Conservation (phyloP, 129 eudicot genomes). For the sunflower (Helianthus annuus) region DNA sequence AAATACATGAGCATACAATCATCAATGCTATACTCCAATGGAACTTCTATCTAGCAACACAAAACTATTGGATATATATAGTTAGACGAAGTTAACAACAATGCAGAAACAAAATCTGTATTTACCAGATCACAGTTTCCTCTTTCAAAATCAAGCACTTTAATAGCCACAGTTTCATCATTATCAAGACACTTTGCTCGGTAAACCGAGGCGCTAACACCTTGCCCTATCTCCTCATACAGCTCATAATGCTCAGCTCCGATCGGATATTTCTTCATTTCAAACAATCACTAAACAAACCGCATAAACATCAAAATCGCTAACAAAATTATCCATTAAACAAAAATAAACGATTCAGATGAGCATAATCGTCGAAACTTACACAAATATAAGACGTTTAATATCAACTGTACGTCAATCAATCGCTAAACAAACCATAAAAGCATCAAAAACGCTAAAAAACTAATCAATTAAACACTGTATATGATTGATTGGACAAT, state of each 20-base stretch:
- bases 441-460: too few species aligned
- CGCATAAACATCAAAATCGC: constrained; percentile 29
- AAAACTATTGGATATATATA: too few species aligned
- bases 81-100: too few species aligned
- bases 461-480: too few species aligned
- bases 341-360: not conserved
- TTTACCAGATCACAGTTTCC: constrained; percentile 46
- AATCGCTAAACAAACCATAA: too few species aligned
- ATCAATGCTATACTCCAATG: too few species aligned
- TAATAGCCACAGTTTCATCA: constrained; percentile 54
- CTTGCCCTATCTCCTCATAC: constrained; percentile 62
- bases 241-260: constrained; percentile 50
- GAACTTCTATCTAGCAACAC: too few species aligned
- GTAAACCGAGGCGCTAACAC: constrained; percentile 55
- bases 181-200: constrained; percentile 46
- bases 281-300: constrained; percentile 7
- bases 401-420: too few species aligned
- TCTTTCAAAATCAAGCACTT: constrained; percentile 56
- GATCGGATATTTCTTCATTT: constrained; percentile 50
- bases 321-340: constrained; percentile 15
- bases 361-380: too few species aligned
- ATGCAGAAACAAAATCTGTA: not conserved
- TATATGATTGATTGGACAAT: too few species aligned
- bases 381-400: too few species aligned
- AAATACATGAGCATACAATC: too few species aligned